Evolutionary conservation across 2,329 filamentous ascomycete genomes (phyloP), one percentile per base, ranked within the genome.

Genomic region (Arachnopeziza araneosa): DNA sequence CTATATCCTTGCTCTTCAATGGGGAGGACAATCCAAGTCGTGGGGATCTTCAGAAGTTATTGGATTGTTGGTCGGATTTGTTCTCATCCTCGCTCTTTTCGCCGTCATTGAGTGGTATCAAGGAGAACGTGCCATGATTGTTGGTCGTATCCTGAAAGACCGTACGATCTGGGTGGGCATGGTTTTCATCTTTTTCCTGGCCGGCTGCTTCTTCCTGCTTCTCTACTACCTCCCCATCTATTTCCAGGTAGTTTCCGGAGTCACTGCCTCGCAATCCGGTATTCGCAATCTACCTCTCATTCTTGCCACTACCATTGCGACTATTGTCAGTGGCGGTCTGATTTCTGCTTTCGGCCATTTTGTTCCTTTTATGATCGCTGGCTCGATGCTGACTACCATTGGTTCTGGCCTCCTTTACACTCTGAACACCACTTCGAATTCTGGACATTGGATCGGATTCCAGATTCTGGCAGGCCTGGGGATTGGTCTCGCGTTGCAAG

Each of bases 391-490:
- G 9, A 60, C 65, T 50, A 68, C 73, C 1, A 65, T 76, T 44
- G 62, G 71, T 82, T 64, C 78, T 79, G 84, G 82, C 19, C 76
- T 86, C 57, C 76, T 86, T 61, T 80, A 81, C 0, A 84, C 81
- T 0, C 77, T 84, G 12, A 70, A 72, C 32, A 73, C 80, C 2
- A 63, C 76, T 64, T 83, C 80, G 5, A 73, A 75, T 1, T 70
- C 79, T 1, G 69, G 71, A 14, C 72, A 76, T 48, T 86, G 83
- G 83, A 81, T 85, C 63, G 82, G 82, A 21, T 85, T 81, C 69
- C 83, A 85, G 68, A 78, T 82, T 50, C 68, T 86, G 24, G 73
- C 76, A 21, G 84, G 83, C 32, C 72, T 84, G 1, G 83, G 83
- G 24, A 75, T 82, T 3, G 85, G 85, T 2, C 73, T 82, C 24